Evolutionary conservation across 352 stramenopile genomes (phyloP).

Genomic region (Globisporangium polare): DNA sequence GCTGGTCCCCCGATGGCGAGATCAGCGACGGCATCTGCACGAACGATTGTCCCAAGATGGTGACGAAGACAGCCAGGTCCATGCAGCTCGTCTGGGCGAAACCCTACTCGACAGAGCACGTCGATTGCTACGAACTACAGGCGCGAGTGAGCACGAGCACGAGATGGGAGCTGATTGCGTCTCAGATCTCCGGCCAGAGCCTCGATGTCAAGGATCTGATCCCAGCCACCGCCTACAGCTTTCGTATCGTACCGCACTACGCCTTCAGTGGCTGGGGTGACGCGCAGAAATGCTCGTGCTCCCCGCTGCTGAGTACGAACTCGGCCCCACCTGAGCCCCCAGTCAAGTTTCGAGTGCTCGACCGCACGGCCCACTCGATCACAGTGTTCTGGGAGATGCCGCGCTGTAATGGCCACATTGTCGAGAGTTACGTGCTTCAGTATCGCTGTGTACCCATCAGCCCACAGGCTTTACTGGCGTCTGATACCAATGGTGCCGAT

Average conservation of each 20-base stretch:
- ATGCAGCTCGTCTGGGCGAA: slow-evolving; percentile 49
- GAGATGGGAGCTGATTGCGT: slow-evolving; percentile 27
- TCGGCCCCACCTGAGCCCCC: slow-evolving; percentile 36
- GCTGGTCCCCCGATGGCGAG: slow-evolving; percentile 49
- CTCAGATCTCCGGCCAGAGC: slow-evolving; percentile 21
- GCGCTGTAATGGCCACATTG: slow-evolving; percentile 48
- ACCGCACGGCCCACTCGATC: slow-evolving; percentile 32
- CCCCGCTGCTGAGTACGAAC: slow-evolving; percentile 23
- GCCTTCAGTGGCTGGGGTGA: slow-evolving; percentile 30
- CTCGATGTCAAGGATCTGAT: slow-evolving; percentile 23
- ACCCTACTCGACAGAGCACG: slow-evolving; percentile 41
- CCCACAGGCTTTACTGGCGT: neutral
- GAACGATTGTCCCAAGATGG: slow-evolving; percentile 46
- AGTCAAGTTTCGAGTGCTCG: slow-evolving; percentile 24
- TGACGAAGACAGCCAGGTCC: slow-evolving; percentile 19
- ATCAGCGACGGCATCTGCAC: slow-evolving; percentile 49
- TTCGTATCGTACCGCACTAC: slow-evolving; percentile 52
- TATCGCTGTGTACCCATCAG: neutral
- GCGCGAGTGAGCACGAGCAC: slow-evolving; percentile 30
- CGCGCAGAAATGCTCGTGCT: slow-evolving; percentile 23
- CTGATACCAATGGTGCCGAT: neutral
- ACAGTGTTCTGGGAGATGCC: slow-evolving; percentile 38
- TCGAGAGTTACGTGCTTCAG: slow-evolving; percentile 20
- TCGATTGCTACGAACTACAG: slow-evolving; percentile 47
- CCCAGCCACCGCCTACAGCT: slow-evolving; percentile 43